Conservation (phyloP, 306 rosid species). For the Dalbergia oliveri region DNA sequence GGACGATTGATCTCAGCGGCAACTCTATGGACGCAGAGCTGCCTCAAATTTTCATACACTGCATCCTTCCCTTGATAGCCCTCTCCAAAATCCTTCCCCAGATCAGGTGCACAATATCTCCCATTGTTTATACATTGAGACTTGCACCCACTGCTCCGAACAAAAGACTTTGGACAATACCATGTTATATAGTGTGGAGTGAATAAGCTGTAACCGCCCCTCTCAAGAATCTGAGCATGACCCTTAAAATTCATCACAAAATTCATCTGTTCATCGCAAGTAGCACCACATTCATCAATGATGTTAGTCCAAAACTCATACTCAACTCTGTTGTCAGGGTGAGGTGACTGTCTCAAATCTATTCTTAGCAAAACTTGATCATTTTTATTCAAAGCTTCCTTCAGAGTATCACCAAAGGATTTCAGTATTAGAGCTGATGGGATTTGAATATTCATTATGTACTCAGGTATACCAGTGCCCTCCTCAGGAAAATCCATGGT, state of each 20-base stretch:
- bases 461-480: constrained; percentile 67
- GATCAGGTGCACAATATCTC: constrained; percentile 93
- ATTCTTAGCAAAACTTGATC: constrained; percentile 70
- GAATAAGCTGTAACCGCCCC: constrained; percentile 77
- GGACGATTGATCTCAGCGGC: constrained; percentile 73
- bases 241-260: constrained; percentile 91
- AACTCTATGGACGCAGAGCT: constrained; percentile 94
- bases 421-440: constrained; percentile 84
- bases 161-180: constrained; percentile 81
- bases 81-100: constrained; percentile 75
- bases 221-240: constrained; percentile 98
- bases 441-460: constrained; percentile 70
- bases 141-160: constrained; percentile 71
- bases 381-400: constrained; percentile 56
- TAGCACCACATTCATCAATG: constrained; percentile 94
- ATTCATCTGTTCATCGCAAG: constrained; percentile 89
- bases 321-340: constrained; percentile 88
- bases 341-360: constrained; percentile 95
- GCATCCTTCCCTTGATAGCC: constrained; percentile 96
- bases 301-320: constrained; percentile 98
- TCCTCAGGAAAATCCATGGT: constrained; percentile 89
- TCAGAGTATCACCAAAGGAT: constrained; percentile 73
- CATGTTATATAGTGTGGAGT: constrained; percentile 96
- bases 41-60: constrained; percentile 91
- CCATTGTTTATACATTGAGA: constrained; percentile 94